These are phyloP conservation scores for Fusarium redolens DNA, from an alignment of 2,329 filamentous ascomycete genomes.

Conservation along the genomic window DNA sequence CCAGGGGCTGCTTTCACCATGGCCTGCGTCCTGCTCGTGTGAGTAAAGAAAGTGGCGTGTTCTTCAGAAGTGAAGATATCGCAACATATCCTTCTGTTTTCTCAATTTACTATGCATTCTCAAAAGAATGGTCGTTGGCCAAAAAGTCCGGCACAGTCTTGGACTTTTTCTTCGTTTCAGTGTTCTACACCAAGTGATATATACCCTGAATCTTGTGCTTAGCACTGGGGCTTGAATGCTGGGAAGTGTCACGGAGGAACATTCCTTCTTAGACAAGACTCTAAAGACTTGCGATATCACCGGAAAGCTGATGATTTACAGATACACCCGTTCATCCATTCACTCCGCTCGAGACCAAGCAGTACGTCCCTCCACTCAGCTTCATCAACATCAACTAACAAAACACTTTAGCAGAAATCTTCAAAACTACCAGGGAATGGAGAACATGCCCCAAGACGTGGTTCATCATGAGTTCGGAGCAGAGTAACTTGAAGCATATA, in stretches of 20 bases:
- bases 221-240: too few relatives aligned
- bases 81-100: background rate
- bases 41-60: constrained; percentile 43
- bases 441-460: constrained; percentile 24
- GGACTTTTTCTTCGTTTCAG: too few relatives aligned
- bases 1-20: constrained; percentile 66
- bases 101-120: background rate
- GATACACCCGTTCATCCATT: constrained; percentile 57
- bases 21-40: constrained; percentile 63
- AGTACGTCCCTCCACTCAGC: constrained; percentile 16
- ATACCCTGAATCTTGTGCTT: background rate
- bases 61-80: constrained; percentile 5
- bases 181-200: background rate
- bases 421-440: constrained; percentile 30
- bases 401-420: constrained; percentile 2
- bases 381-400: constrained; percentile 2
- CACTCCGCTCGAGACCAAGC: constrained; percentile 51
- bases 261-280: too few relatives aligned
- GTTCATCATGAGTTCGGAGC: constrained; percentile 5
- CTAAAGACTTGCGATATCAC: too few relatives aligned
- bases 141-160: too few relatives aligned
- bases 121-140: too few relatives aligned
- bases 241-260: too few relatives aligned
- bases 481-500: constrained; percentile 2
- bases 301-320: constrained; percentile 29